Percentiles rank a stretch among this genome's conserved stretches.
phyloP scores from a whole-genome alignment of 1,284 basidiomycete species.

The Cryptococcus sp. region DNA sequence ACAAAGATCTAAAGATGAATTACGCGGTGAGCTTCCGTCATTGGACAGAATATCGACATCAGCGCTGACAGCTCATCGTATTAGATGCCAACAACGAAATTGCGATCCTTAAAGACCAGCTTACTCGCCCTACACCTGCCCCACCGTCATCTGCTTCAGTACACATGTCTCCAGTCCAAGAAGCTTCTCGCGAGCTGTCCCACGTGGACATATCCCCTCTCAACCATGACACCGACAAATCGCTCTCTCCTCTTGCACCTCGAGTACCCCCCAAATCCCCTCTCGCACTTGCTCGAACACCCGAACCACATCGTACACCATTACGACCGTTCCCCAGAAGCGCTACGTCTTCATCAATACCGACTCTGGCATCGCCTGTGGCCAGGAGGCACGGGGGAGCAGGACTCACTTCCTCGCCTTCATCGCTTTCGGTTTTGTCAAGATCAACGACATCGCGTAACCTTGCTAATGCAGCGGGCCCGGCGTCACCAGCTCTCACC shows the following conservation, averaged over 20 bases:
- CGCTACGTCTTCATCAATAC: conserved; percentile 53
- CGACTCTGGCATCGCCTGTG: conserved; percentile 23
- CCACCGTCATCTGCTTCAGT: conserved; percentile 37
- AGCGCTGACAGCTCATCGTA: not conserved
- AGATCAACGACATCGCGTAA: conserved; percentile 44
- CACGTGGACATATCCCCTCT: not conserved
- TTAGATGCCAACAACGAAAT: conserved; percentile 72
- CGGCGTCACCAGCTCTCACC: conserved; percentile 18
- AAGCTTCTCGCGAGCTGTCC: conserved; percentile 14
- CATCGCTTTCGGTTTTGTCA: conserved; percentile 32
- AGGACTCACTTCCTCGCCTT: conserved; percentile 27
- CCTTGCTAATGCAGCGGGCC: conserved; percentile 24
- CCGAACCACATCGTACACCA: conserved; percentile 10
- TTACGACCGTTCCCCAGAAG: conserved; percentile 20
- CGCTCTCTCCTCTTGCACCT: conserved; percentile 13
- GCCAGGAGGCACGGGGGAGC: conserved; percentile 16
- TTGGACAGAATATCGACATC: not conserved
- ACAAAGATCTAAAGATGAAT: conserved; percentile 88
- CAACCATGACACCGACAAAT: conserved; percentile 1
- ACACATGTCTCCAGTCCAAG: conserved; percentile 42
- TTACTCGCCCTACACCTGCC: conserved; percentile 32
- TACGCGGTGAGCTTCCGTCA: conserved; percentile 67
- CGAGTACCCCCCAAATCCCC: conserved; percentile 6
- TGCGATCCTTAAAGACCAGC: conserved; percentile 74
- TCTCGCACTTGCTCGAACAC: too few relatives aligned